These are phyloP conservation scores for Apiotrichum sp. DNA, from an alignment of 1,284 basidiomycete genomes.

Conservation along the genomic window DNA sequence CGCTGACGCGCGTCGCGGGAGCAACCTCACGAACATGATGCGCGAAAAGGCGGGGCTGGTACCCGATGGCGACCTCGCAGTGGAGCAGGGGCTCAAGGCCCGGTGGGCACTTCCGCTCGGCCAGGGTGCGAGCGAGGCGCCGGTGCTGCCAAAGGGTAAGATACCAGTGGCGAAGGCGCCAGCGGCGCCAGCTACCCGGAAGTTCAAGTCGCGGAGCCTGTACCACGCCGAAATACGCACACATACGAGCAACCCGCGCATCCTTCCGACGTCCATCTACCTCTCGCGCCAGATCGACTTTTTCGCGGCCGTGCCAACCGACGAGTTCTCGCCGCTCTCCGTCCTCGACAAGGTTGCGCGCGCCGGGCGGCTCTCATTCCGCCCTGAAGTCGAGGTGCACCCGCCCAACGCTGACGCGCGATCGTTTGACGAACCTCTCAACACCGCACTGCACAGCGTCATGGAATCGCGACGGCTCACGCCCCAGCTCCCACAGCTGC, in stretches of 20 bases:
- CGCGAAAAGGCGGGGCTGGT: slow-evolving; percentile 21
- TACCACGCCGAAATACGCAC: slow-evolving; percentile 75
- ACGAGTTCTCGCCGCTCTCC: slow-evolving; percentile 70
- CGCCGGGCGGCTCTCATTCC: slow-evolving; percentile 60
- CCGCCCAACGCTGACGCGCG: slow-evolving; percentile 17
- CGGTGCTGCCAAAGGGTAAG: not conserved
- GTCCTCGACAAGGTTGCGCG: slow-evolving; percentile 60
- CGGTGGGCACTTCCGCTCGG: slow-evolving; percentile 61
- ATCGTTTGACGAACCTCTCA: slow-evolving; percentile 70
- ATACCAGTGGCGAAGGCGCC: no score
- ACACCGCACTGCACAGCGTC: slow-evolving; percentile 61
- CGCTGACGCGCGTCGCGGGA: slow-evolving; percentile 17
- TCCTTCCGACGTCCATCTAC: slow-evolving; percentile 68
- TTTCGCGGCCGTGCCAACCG: slow-evolving; percentile 60
- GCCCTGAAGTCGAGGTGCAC: slow-evolving; percentile 62
- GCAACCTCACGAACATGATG: slow-evolving; percentile 43
- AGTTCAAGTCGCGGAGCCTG: slow-evolving; percentile 48
- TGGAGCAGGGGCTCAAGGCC: slow-evolving; percentile 55
- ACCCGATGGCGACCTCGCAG: slow-evolving; percentile 49
- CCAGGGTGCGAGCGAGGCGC: slow-evolving; percentile 48
- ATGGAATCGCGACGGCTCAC: slow-evolving; percentile 52
- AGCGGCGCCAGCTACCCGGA: not conserved
- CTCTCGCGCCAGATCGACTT: slow-evolving; percentile 75
- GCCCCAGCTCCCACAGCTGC: slow-evolving; percentile 64
- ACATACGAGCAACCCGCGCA: slow-evolving; percentile 53